A percentile compares a stretch with the other conserved stretches of the same genome.
These are phyloP conservation scores for Metrosideros polymorpha DNA, from an alignment of 441 rosid species.

Conservation along the genomic window DNA sequence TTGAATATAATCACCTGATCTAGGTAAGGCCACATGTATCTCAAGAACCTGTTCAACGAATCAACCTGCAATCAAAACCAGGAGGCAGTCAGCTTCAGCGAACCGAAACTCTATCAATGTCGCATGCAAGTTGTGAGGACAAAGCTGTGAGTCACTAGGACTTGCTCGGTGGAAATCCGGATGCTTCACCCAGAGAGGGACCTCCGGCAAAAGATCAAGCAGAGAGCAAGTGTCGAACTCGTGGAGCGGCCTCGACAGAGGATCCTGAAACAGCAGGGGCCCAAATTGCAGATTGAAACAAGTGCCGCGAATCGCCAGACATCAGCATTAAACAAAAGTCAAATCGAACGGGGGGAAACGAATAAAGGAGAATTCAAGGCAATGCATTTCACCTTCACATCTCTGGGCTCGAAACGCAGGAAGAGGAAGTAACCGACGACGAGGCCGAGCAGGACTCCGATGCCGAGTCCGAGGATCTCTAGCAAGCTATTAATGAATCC, in stretches of 20 bases:
- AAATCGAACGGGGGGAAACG: background rate
- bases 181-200: constrained; percentile 63
- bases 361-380: background rate
- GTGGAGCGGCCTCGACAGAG: constrained; percentile 29
- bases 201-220: constrained; percentile 25
- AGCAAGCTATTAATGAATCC: background rate
- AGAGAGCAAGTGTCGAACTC: constrained; percentile 32
- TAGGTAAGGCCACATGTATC: constrained; percentile 60
- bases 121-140: background rate
- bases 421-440: constrained; percentile 3
- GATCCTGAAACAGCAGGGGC: constrained; percentile 20
- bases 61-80: constrained; percentile 32
- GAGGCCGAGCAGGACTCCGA: constrained; percentile 1
- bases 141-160: background rate
- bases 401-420: background rate
- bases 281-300: background rate
- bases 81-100: background rate
- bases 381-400: background rate
- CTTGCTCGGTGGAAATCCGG: constrained; percentile 34
- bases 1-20: constrained; percentile 36
- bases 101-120: background rate
- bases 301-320: background rate
- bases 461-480: background rate
- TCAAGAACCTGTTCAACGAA: constrained; percentile 52
- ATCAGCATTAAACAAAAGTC: background rate